Percentiles rank a stretch among this genome's conserved stretches.
Evolutionary conservation across 2,329 filamentous ascomycete species (phyloP).

Genomic region (Corynespora cassiicola): DNA sequence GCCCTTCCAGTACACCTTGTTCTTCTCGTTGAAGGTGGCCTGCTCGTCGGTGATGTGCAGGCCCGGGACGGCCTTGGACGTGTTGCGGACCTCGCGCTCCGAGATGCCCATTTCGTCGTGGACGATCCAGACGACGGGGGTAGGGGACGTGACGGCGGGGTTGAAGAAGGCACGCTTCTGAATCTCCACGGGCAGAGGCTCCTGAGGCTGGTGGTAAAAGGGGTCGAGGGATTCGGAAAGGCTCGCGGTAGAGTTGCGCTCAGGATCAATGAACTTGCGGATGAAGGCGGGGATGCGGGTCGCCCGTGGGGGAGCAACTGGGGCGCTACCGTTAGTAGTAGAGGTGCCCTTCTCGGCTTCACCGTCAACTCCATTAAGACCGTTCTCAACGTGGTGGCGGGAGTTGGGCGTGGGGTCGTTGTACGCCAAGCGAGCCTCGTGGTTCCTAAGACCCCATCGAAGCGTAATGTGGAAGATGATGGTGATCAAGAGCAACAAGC

Average conservation of each 20-base stretch:
- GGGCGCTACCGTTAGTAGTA: conserved; percentile 9
- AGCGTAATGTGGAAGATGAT: conserved; percentile 50
- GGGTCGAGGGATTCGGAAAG: conserved; percentile 39
- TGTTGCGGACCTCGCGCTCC: conserved; percentile 50
- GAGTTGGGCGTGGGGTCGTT: conserved; percentile 23
- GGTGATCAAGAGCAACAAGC: conserved; percentile 48
- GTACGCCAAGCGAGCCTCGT: conserved; percentile 39
- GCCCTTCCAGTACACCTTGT: conserved; percentile 50
- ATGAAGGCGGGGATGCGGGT: conserved; percentile 41
- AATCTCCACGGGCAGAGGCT: conserved; percentile 40
- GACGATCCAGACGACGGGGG: conserved; percentile 55
- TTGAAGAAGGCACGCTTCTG: conserved; percentile 52
- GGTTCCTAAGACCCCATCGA: conserved; percentile 34
- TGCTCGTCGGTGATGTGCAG: conserved; percentile 54
- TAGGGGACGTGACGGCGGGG: conserved; percentile 51
- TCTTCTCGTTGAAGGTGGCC: conserved; percentile 53
- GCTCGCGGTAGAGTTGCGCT: conserved; percentile 35
- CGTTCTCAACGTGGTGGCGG: conserved; percentile 26
- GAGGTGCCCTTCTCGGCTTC: conserved; percentile 11
- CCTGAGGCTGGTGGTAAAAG: conserved; percentile 39
- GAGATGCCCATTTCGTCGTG: conserved; percentile 52
- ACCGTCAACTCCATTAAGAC: no score
- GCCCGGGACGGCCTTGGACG: conserved; percentile 44
- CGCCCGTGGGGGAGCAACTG: conserved; percentile 21
- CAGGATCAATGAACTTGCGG: conserved; percentile 39